A percentile compares a stretch with the other conserved stretches of the same genome.
These are phyloP conservation scores for Piper longum DNA, from an alignment of 164 flowering plant genomes.

Conservation along the genomic window DNA sequence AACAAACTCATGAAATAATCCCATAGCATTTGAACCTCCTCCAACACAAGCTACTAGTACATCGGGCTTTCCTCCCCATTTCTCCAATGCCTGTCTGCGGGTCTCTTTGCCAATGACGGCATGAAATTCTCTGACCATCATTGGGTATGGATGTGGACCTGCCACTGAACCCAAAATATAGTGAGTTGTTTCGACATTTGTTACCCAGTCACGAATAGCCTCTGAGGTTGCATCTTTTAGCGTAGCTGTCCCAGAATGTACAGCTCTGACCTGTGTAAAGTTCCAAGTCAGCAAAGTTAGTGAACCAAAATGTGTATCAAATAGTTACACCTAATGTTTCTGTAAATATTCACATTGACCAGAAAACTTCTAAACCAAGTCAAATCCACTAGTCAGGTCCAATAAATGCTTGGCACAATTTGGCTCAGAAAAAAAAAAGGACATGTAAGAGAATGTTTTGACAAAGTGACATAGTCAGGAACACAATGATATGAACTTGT, in stretches of 20 bases:
- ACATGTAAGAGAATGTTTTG: no score
- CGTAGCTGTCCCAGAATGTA: conserved; percentile 85
- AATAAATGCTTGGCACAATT: no score
- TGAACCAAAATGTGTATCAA: no score
- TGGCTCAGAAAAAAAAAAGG: no score
- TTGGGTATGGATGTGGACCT: conserved; percentile 91
- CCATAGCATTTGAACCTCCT: conserved; percentile 93
- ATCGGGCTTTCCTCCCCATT: conserved; percentile 89
- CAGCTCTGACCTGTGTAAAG: conserved; percentile 23
- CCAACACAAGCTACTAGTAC: conserved; percentile 87
- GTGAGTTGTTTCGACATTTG: conserved; percentile 80
- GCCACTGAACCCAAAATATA: conserved; percentile 89
- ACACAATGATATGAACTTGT: no score
- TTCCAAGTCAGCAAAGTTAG: neutral
- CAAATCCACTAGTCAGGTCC: no score
- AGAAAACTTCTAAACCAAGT: no score
- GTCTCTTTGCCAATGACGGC: conserved; percentile 83
- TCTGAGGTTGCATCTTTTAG: conserved; percentile 86
- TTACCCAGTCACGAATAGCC: conserved; percentile 86
- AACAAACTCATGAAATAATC: conserved; percentile 78
- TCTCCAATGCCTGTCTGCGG: conserved; percentile 65
- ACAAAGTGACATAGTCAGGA: no score
- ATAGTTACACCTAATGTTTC: neutral
- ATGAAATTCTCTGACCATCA: conserved; percentile 96
- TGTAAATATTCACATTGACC: neutral